Percentiles rank a stretch among this genome's conserved stretches.
Evolutionary conservation across 1,284 basidiomycete genomes (phyloP).

Genomic region (Tylopilus orsonianus): DNA sequence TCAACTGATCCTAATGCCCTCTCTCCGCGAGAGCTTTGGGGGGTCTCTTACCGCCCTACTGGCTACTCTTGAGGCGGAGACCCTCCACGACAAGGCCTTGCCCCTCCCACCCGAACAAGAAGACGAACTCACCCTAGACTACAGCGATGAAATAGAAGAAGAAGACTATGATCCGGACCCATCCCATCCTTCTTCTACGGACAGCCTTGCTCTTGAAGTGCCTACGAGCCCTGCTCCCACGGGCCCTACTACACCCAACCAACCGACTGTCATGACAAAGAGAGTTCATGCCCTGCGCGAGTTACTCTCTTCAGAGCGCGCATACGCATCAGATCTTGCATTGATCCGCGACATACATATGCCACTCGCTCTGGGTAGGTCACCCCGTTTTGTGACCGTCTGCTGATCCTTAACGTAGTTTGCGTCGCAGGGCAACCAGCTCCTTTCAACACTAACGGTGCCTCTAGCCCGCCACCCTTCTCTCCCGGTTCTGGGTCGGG

Average conservation of each 20-base stretch:
- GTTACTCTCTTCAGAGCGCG: conserved; percentile 79
- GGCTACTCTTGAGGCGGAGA: conserved; percentile 31
- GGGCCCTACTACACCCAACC: conserved; percentile 14
- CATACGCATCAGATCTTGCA: conserved; percentile 86
- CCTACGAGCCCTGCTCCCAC: conserved; percentile 7
- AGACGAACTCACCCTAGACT: conserved; percentile 18
- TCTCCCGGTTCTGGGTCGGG: conserved; percentile 25
- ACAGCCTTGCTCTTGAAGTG: conserved; percentile 24
- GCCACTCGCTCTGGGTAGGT: conserved; percentile 67
- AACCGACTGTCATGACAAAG: conserved; percentile 51
- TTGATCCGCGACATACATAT: conserved; percentile 85
- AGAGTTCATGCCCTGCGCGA: conserved; percentile 84
- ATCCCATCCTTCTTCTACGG: conserved; percentile 24
- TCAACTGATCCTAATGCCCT: conserved; percentile 24
- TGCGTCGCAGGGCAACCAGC: conserved; percentile 43
- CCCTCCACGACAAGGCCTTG: conserved; percentile 31
- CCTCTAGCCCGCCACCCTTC: conserved; percentile 37
- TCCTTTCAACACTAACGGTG: conserved; percentile 35
- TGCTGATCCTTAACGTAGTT: conserved; percentile 12
- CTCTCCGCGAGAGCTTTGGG: conserved; percentile 30
- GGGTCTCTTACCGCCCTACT: conserved; percentile 32
- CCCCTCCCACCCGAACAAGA: conserved; percentile 31
- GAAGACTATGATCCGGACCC: conserved; percentile 27
- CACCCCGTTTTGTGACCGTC: conserved; percentile 1
- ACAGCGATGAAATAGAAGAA: conserved; percentile 29